phyloP scores from a whole-genome alignment of 306 rosid species.

The Hippophae rhamnoides region DNA sequence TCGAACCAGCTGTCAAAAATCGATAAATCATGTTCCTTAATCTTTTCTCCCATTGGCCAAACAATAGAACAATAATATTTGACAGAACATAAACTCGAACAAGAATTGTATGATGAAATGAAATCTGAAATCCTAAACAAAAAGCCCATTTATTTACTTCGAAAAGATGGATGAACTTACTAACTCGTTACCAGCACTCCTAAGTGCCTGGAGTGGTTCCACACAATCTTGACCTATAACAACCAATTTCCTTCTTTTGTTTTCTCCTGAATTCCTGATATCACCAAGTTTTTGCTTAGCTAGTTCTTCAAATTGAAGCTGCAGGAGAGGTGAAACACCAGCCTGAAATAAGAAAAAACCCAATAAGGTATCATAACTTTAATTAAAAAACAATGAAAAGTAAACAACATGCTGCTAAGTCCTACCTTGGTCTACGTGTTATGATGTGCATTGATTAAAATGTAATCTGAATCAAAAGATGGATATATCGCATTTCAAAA shows the following conservation, averaged over 20 bases:
- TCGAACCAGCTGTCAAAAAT: too few relatives aligned
- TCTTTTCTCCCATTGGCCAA: too few relatives aligned
- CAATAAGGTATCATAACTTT: not conserved
- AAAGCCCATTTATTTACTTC: not conserved
- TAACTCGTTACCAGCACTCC: slow-evolving; percentile 73
- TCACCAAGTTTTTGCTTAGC: slow-evolving; percentile 47
- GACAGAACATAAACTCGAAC: too few relatives aligned
- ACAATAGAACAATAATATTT: too few relatives aligned
- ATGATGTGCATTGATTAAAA: not conserved
- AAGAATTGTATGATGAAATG: too few relatives aligned
- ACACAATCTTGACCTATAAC: slow-evolving; percentile 87
- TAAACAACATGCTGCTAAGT: not conserved
- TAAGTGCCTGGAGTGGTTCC: slow-evolving; percentile 85
- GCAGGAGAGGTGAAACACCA: slow-evolving; percentile 75
- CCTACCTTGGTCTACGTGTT: too few relatives aligned
- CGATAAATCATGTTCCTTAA: too few relatives aligned
- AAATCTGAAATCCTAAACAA: not conserved
- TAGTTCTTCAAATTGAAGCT: slow-evolving; percentile 68
- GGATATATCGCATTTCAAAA: too few relatives aligned
- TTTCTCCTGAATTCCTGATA: slow-evolving; percentile 27
- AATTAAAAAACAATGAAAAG: not conserved
- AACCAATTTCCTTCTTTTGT: slow-evolving; percentile 54
- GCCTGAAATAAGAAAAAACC: slow-evolving; percentile 37
- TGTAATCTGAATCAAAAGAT: not conserved
- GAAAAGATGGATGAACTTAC: slow-evolving; percentile 6